Percentiles rank a stretch among this genome's conserved stretches.
Conservation (phyloP, 176 grass and related monocot species). For the Dactylis glomerata region DNA sequence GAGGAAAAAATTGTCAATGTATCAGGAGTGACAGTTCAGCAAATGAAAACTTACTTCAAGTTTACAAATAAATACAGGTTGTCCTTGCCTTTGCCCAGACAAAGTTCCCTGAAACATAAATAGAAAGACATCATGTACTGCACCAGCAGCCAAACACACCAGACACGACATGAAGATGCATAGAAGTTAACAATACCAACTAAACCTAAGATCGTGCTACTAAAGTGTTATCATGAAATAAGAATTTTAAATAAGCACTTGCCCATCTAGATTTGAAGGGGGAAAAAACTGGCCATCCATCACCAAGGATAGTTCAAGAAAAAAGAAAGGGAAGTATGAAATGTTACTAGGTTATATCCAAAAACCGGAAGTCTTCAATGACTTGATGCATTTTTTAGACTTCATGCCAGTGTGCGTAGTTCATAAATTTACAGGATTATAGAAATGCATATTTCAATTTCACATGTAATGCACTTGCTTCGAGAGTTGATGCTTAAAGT, state of each 20-base stretch:
- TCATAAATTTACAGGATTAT: not conserved
- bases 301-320: not conserved
- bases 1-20: not conserved
- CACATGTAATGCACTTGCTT: not conserved
- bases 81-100: constrained; percentile 89
- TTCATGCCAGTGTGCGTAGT: not conserved
- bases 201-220: not conserved
- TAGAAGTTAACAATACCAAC: not conserved
- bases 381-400: not conserved
- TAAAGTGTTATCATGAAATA: not conserved
- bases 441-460: not conserved
- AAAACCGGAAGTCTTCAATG: not conserved
- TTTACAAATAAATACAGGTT: constrained; percentile 97
- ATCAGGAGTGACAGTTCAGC: not conserved
- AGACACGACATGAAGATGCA: constrained; percentile 22
- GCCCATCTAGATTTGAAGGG: not conserved
- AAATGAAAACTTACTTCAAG: constrained; percentile 86
- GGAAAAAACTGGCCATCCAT: not conserved
- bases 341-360: not conserved
- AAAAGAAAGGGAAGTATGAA: not conserved
- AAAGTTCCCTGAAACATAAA: constrained; percentile 82
- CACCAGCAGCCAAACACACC: not conserved
- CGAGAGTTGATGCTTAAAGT: not conserved
- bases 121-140: constrained; percentile 17
- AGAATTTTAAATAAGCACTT: not conserved